Evolutionary conservation across 1,139 yeast species (phyloP), one percentile per base, ranked within the genome.

Genomic region (Eremothecium coryli): DNA sequence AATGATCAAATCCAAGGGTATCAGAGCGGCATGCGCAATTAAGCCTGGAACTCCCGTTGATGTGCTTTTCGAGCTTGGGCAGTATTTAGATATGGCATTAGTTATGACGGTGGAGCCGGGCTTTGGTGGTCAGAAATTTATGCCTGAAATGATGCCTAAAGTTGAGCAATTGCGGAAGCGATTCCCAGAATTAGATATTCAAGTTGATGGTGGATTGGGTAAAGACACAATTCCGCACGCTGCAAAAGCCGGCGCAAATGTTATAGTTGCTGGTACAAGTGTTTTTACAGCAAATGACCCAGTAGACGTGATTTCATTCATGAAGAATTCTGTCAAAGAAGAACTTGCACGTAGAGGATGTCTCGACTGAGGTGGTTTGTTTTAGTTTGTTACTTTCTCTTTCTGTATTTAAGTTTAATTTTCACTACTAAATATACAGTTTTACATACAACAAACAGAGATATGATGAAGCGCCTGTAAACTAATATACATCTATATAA

Each of bases 101-200:
- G 80, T 90, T 35, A 93, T 90, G 98, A 90, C 98, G 3, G 98
- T 90, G 29, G 98, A 90, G 61, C 98, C 98, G 6, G 98, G 98
- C 1, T 90, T 90, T 55, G 98, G 98, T 23, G 99, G 99, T 32
- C 99, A 90, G 62, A 82, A 81, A 60, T 93, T 90, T 67, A 86
- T 84, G 95, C 67, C 75, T 11, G 82, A 78, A 42, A 88, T 88
- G 95, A 88, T 90, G 97, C 84, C 93, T 42, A 90, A 90, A 64
- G 97, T 90, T 30, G 78, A 74, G 50, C 67, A 66, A 23, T 68
- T 90, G 50, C 75, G 99, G 58, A 58, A 60, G 32, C 73, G 70
- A 54, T 82, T 68, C 61, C 96, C 97, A 12, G 57, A 76, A 23
- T 66, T 88, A 57, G 77, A 90, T 60, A 82, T 90, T 48, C 93